Conservation (phyloP, 2,329 filamentous ascomycete species). For the Annulohypoxylon truncatum region DNA sequence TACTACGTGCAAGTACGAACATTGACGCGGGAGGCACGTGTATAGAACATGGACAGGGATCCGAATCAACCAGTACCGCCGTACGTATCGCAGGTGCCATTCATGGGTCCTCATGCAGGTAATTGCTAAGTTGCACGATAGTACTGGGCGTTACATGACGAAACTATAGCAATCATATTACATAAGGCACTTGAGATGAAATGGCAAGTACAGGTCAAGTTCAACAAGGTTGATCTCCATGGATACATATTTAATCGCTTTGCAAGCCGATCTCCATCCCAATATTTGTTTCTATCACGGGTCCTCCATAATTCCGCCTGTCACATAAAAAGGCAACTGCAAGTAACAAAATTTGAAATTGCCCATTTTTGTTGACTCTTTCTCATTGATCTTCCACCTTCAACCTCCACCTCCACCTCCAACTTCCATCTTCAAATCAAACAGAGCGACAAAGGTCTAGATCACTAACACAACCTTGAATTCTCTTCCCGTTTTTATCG, state of each 20-base stretch:
- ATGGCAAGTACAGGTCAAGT: neutral
- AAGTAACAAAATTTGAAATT: constrained; percentile 7
- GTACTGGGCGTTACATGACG: constrained; percentile 5
- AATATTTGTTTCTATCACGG: constrained; percentile 19
- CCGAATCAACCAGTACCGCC: neutral
- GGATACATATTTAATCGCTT: constrained; percentile 18
- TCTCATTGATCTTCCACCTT: neutral
- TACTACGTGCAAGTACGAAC: neutral
- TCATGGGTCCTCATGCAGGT: neutral
- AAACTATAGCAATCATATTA: constrained; percentile 14
- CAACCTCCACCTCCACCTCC: neutral
- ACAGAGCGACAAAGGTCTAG: neutral
- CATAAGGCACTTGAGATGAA: constrained; percentile 5
- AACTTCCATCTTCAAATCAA: constrained; percentile 10
- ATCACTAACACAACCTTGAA: neutral
- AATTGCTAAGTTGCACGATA: constrained; percentile 3
- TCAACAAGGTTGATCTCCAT: neutral
- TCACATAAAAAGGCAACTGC: constrained; percentile 26
- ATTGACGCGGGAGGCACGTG: neutral
- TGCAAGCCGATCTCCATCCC: constrained; percentile 12
- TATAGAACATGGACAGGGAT: neutral
- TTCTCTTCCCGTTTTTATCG: neutral
- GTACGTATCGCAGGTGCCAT: constrained; percentile 4
- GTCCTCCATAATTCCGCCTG: constrained; percentile 9
- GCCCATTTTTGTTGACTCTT: neutral